These are phyloP conservation scores for Dinochytrium kinnereticum DNA, from an alignment of 371 early-diverging fungal species.

Conservation along the genomic window DNA sequence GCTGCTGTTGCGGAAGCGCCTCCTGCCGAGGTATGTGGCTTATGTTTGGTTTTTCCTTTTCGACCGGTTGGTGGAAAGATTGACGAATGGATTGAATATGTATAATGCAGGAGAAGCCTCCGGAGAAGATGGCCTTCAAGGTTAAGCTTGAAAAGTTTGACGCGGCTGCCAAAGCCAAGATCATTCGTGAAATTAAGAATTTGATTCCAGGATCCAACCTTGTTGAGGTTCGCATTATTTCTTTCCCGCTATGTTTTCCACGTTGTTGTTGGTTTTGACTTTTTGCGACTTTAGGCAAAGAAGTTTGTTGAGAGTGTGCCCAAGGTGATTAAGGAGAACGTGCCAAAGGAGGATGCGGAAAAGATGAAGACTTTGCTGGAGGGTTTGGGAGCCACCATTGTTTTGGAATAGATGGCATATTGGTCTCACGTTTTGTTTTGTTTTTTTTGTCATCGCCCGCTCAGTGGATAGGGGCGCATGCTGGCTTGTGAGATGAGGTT, in stretches of 20 bases:
- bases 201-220: conserved; percentile 89
- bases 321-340: conserved; percentile 90
- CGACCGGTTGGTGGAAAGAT: too few species aligned
- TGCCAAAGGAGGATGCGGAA: conserved; percentile 95
- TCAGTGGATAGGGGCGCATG: too few species aligned
- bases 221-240: conserved; percentile 73
- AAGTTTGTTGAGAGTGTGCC: conserved; percentile 98
- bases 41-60: too few species aligned
- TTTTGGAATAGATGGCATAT: conserved; percentile 80
- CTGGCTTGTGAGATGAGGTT: too few species aligned
- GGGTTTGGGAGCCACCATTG: conserved; percentile 90
- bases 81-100: conserved; percentile 44
- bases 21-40: conserved; percentile 28
- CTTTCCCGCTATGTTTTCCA: conserved; percentile 5
- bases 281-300: conserved; percentile 72
- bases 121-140: conserved; percentile 91
- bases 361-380: conserved; percentile 95
- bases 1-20: conserved; percentile 66
- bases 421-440: too few species aligned
- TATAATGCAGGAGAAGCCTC: conserved; percentile 72
- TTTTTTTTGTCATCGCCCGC: too few species aligned
- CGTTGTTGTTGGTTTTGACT: too few species aligned
- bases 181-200: conserved; percentile 96
- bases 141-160: conserved; percentile 96
- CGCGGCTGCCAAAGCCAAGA: conserved; percentile 94